Percentiles rank a stretch among this genome's conserved stretches.
Evolutionary conservation across 2,329 filamentous ascomycete species (phyloP).

Genomic region (Claviceps maximensis): DNA sequence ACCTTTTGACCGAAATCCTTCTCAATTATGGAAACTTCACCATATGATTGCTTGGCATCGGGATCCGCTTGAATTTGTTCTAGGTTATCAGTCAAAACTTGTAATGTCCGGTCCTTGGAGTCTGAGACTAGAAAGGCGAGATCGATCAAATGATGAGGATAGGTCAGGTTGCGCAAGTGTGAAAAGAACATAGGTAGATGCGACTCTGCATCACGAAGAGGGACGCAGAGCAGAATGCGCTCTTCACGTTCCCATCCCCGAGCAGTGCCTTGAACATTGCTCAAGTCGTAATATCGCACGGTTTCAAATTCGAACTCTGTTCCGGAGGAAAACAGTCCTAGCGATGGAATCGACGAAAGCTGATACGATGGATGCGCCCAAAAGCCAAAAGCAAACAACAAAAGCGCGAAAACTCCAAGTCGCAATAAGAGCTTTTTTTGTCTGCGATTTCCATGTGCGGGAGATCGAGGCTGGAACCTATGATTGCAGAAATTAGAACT

Average conservation of each 20-base stretch:
- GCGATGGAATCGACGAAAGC: constrained; percentile 47
- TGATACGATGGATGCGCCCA: constrained; percentile 61
- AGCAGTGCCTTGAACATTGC: constrained; percentile 79
- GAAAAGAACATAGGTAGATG: constrained; percentile 97
- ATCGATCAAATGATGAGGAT: constrained; percentile 92
- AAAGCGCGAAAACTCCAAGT: constrained; percentile 43
- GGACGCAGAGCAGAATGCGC: constrained; percentile 86
- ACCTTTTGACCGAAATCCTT: constrained; percentile 99
- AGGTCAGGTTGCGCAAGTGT: constrained; percentile 93
- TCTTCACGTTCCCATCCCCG: constrained; percentile 95
- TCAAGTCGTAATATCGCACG: constrained; percentile 91
- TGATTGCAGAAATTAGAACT: neutral
- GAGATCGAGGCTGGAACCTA: constrained; percentile 66
- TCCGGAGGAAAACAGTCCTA: constrained; percentile 54
- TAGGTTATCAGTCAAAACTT: constrained; percentile 61
- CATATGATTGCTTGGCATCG: constrained; percentile 71
- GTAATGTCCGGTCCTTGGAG: constrained; percentile 81
- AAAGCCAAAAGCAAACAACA: constrained; percentile 54
- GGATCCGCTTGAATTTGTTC: constrained; percentile 67
- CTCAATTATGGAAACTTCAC: constrained; percentile 94
- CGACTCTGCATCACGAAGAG: constrained; percentile 79
- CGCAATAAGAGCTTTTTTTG: constrained; percentile 61
- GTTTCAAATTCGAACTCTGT: constrained; percentile 78
- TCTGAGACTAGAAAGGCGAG: constrained; percentile 94
- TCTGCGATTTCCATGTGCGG: constrained; percentile 56